Percentiles rank a stretch among this genome's conserved stretches.
phyloP scores from a whole-genome alignment of 805 yeast genomes.

The Hagleromyces aurorensis region DNA sequence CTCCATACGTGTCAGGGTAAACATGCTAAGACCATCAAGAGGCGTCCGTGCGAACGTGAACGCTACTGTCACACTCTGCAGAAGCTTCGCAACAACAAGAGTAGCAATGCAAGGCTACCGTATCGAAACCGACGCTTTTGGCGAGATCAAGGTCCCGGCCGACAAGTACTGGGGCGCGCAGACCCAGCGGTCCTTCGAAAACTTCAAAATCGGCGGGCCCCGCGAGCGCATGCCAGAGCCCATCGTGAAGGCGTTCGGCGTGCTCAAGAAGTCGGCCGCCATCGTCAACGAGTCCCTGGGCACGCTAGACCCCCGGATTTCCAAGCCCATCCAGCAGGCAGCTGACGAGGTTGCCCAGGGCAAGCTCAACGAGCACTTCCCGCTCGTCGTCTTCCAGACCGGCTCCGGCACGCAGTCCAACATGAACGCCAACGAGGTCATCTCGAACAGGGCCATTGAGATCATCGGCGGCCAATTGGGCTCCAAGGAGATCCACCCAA shows the following conservation, averaged over 20 bases:
- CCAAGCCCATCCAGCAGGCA: conserved; percentile 82
- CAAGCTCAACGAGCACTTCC: conserved; percentile 88
- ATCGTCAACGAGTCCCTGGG: conserved; percentile 81
- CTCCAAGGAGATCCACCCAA: conserved; percentile 91
- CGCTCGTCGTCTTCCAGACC: conserved; percentile 96
- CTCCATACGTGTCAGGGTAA: no score
- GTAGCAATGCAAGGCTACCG: conserved; percentile 37
- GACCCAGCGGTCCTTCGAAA: conserved; percentile 86
- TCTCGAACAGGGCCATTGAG: conserved; percentile 97
- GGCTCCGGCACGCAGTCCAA: conserved; percentile 98
- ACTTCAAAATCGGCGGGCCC: conserved; percentile 92
- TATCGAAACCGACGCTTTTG: conserved; percentile 92
- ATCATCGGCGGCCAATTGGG: conserved; percentile 88
- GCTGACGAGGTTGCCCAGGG: conserved; percentile 95
- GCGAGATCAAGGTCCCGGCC: conserved; percentile 85
- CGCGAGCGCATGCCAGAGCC: conserved; percentile 91
- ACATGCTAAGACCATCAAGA: no score
- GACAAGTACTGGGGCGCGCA: conserved; percentile 97
- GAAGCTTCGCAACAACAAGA: no score
- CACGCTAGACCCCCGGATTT: conserved; percentile 70
- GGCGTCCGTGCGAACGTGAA: no score
- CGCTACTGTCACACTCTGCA: no score
- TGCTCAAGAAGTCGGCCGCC: conserved; percentile 91
- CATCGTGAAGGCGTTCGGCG: conserved; percentile 83
- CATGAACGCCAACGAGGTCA: conserved; percentile 99